Evolutionary conservation across 768 basidiomycete genomes (phyloP).

Genomic region (Podaxis sp.): DNA sequence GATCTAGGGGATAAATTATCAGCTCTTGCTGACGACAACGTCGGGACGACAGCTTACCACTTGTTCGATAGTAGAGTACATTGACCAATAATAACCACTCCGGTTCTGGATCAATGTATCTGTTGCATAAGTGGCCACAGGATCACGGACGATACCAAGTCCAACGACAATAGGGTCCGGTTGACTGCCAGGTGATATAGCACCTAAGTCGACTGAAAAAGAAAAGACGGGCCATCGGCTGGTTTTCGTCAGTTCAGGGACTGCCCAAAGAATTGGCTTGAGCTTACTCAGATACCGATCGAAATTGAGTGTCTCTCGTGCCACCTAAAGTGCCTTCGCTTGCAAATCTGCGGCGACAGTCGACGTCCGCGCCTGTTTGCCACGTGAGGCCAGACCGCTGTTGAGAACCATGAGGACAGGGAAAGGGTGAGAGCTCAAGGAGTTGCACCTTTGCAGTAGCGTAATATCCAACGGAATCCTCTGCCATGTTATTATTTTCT

Average conservation of each 20-base stretch:
- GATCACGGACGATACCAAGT: conserved; percentile 36
- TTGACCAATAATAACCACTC: conserved; percentile 36
- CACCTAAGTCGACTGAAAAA: conserved; percentile 45
- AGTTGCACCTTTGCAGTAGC: conserved; percentile 34
- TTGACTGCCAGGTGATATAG: conserved; percentile 21
- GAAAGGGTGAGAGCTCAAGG: background rate
- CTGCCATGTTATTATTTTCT: conserved; percentile 44
- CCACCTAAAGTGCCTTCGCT: conserved; percentile 36
- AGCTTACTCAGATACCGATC: conserved; percentile 26
- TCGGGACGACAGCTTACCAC: conserved; percentile 26
- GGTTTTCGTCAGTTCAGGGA: background rate
- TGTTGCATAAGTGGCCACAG: conserved; percentile 29
- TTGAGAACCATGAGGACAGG: background rate
- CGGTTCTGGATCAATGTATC: conserved; percentile 26
- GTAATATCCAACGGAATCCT: conserved; percentile 49
- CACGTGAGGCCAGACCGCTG: conserved; percentile 31
- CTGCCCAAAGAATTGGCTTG: background rate
- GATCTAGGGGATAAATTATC: conserved; percentile 29
- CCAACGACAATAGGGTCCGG: conserved; percentile 30
- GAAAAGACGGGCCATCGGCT: conserved; percentile 46
- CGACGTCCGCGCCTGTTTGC: conserved; percentile 40
- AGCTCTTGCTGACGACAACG: conserved; percentile 11
- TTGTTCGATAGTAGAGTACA: conserved; percentile 26
- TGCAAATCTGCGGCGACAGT: conserved; percentile 38
- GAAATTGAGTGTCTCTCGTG: conserved; percentile 37